These are phyloP conservation scores for Rhododendron ferrugineum DNA, from an alignment of 148 eudicot genomes.

Conservation along the genomic window DNA sequence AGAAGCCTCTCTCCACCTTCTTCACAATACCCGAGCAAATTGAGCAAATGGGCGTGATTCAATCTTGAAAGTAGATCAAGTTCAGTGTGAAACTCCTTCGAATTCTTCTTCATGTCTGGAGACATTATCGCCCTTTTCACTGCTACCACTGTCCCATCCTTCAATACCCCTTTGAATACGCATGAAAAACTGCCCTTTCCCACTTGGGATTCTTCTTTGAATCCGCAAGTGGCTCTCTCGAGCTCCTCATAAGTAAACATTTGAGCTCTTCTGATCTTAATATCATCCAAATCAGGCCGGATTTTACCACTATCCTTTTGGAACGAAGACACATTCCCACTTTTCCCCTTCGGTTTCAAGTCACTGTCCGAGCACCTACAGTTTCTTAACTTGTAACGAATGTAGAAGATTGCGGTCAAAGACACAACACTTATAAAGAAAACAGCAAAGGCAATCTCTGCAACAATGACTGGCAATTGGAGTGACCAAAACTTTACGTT, in stretches of 20 bases:
- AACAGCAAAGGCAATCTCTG: slow-evolving; percentile 64
- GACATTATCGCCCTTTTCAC: slow-evolving; percentile 84
- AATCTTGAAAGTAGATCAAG: slow-evolving; percentile 76
- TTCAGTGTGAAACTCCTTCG: slow-evolving; percentile 83
- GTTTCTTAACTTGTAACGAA: slow-evolving; percentile 64
- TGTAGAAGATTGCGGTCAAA: slow-evolving; percentile 47
- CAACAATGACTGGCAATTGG: slow-evolving; percentile 60
- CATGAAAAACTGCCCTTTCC: slow-evolving; percentile 97
- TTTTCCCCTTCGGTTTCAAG: slow-evolving; percentile 27
- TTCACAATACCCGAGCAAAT: slow-evolving; percentile 88
- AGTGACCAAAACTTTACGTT: slow-evolving; percentile 60
- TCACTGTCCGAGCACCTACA: slow-evolving; percentile 51
- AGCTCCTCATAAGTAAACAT: slow-evolving; percentile 73
- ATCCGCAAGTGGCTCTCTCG: slow-evolving; percentile 66
- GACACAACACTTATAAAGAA: slow-evolving; percentile 50
- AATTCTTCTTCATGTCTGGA: slow-evolving; percentile 69
- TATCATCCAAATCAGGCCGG: slow-evolving; percentile 60
- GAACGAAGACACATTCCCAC: slow-evolving; percentile 26
- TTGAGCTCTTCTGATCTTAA: slow-evolving; percentile 64
- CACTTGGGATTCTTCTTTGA: slow-evolving; percentile 73
- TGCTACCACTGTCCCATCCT: slow-evolving; percentile 74
- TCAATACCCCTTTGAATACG: slow-evolving; percentile 78
- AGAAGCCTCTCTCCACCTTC: slow-evolving; percentile 83
- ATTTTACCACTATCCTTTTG: slow-evolving; percentile 41
- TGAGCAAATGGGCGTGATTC: slow-evolving; percentile 88